phyloP scores from a whole-genome alignment of 306 rosid species.

The Clitoria ternatea region DNA sequence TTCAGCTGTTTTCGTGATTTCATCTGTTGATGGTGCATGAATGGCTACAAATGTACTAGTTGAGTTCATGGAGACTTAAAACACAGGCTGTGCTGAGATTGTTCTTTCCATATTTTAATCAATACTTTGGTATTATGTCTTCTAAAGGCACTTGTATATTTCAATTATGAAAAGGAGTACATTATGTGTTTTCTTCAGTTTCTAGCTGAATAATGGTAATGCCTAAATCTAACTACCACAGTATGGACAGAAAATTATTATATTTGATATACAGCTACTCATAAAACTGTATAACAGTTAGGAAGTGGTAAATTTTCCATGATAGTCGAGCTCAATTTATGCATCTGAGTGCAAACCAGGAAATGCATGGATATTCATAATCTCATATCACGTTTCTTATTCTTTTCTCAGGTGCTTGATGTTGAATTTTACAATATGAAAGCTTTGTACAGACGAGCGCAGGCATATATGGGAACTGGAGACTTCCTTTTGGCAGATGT shows the following conservation, averaged over 20 bases:
- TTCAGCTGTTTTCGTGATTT: slow-evolving; percentile 12
- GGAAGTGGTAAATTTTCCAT: not conserved
- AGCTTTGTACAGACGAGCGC: slow-evolving; percentile 69
- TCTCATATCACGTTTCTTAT: not conserved
- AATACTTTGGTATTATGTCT: not conserved
- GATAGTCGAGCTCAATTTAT: not conserved
- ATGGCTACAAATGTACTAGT: not conserved
- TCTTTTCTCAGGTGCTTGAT: slow-evolving; percentile 54
- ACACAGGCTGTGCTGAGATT: not conserved
- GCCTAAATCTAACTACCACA: not conserved
- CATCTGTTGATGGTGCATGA: not conserved
- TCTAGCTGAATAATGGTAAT: not conserved
- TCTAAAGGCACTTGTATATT: not conserved
- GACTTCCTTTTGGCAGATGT: slow-evolving; percentile 52
- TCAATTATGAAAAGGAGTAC: not conserved
- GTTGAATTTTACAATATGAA: slow-evolving; percentile 52
- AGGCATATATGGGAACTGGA: slow-evolving; percentile 49
- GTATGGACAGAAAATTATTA: not conserved
- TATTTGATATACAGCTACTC: not conserved
- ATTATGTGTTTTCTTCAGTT: not conserved
- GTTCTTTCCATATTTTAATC: not conserved
- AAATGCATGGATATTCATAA: not conserved
- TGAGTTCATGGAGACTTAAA: not conserved
- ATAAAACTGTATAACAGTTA: not conserved
- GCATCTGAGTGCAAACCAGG: not conserved